phyloP scores from a whole-genome alignment of 1,284 basidiomycete species.

The Puccinia triticina region DNA sequence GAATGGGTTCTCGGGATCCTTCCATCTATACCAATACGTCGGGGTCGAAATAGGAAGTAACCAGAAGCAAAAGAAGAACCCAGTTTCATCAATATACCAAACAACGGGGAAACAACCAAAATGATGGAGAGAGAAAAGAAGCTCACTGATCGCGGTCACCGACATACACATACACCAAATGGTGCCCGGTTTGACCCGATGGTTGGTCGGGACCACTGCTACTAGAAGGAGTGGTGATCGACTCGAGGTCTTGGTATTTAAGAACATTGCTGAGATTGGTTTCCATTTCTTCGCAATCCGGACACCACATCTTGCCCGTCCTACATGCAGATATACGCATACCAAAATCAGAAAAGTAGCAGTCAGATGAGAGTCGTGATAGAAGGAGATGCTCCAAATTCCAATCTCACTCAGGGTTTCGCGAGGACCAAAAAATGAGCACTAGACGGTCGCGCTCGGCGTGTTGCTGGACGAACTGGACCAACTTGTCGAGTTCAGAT shows the following conservation, averaged over 20 bases:
- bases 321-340: not conserved
- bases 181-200: not conserved
- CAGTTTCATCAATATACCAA: not conserved
- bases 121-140: not conserved
- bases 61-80: no score
- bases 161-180: slow-evolving; percentile 3
- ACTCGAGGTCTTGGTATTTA: not conserved
- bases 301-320: slow-evolving; percentile 45
- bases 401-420: not conserved
- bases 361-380: not conserved
- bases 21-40: slow-evolving; percentile 21
- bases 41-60: no score
- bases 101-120: not conserved
- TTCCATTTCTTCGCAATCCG: slow-evolving; percentile 39
- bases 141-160: slow-evolving; percentile 37
- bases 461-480: not conserved
- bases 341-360: not conserved
- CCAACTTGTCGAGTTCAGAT: not conserved
- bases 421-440: not conserved
- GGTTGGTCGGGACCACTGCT: not conserved
- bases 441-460: not conserved
- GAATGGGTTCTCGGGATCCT: slow-evolving; percentile 25
- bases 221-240: not conserved
- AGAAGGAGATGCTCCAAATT: not conserved
- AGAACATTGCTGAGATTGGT: slow-evolving; percentile 8